Evolutionary conservation across 164 flowering plant species (phyloP), one percentile per base, ranked within the genome.

Genomic region (Stephania cephalantha): DNA sequence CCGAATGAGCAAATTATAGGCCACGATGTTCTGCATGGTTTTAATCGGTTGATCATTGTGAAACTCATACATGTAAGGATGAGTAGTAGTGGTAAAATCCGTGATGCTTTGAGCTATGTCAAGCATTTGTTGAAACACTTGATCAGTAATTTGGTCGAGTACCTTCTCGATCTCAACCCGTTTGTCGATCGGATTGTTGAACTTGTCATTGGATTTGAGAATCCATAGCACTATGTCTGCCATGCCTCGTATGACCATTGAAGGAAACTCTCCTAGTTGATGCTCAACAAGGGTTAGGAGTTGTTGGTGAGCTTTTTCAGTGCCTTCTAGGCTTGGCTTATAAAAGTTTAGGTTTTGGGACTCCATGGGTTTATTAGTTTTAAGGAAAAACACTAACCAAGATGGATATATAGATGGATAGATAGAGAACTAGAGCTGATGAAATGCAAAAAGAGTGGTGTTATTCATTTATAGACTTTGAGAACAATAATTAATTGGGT

Each of bases 211-310:
- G 17, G 48, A 15, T 20, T 72, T 72, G 8, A 72, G 46, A 72
- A 72, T 50, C 9, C 67, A 61, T 58, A 72, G n/a, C 2, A 73
- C 75, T 25, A 61, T 68, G 63, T 73, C 46, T 18, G 75, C 75
- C 9, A 31, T 46, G 44, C 69, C 29, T 42, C 35, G 44, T 35
- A 73, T 3, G 15, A 63, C 52, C 6, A 15, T 30, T 2, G 20
- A 22, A 18, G 68, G 50, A 42, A 12, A 20, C 7, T n/a, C 15
- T 63, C 69, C 52, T 17, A 58, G 20, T 2, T n/a, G 48, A 8
- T 64, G 52, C 7, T 63, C 50, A 20, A 73, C 30, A 44, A 63
- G 8, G 44, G 55, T 63, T 4, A 73, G 6, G 4, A 72, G 46
- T 1, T 46, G 68, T 53, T 30, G 46, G 46, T 72, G 61, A 18